Evolutionary conservation across 1,284 basidiomycete genomes (phyloP), one percentile per base, ranked within the genome.

Genomic region (Irpex sp.): DNA sequence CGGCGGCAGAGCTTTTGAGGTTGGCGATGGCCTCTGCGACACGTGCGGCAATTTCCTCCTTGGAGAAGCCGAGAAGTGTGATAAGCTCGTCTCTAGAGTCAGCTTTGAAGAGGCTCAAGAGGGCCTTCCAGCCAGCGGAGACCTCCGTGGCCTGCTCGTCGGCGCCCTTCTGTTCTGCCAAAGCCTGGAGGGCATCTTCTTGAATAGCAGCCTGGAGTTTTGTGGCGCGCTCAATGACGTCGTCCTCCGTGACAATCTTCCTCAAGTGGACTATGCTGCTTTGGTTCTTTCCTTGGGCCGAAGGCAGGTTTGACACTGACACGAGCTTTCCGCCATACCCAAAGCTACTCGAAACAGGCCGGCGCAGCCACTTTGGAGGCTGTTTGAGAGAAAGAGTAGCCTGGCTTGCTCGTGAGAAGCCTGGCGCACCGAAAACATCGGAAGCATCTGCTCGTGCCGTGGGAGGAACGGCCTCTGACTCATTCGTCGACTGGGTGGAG

Each of bases 281-380:
- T 73, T 94, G 92, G 65, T 87, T 83, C 72, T 89, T 89, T 36
- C 92, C 92, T 44, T 88, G 85, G 0, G 87, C 84, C 21, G 81
- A 83, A 0, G 87, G 81, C 9, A 94, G 81, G 71, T 95, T 95
- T 56, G 85, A 87, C 4, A 93, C 87, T 1, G 87, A 85, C 19
- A 93, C 86, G 17, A 99, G 83, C 70, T 92, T 89, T 54, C 97
- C 97, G 13, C 96, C 94, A 70, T 97, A 99, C 1, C 96, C 97
- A 70, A 98, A 99, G 1, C 93, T 88, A 56, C 83, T 87, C 0
- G 90, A 89, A 0, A 86, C 82, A 1, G 97, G 94, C 21, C 95
- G 85, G 49, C 92, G 88, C 49, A 98, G 86, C 97, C 97, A 98
- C 74, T 96, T 97, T 6, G 97, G 97, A 5, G 96, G 91, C 70